These are phyloP conservation scores for Apodospora peruviana DNA, from an alignment of 495 filamentous ascomycete species.

Conservation along the genomic window DNA sequence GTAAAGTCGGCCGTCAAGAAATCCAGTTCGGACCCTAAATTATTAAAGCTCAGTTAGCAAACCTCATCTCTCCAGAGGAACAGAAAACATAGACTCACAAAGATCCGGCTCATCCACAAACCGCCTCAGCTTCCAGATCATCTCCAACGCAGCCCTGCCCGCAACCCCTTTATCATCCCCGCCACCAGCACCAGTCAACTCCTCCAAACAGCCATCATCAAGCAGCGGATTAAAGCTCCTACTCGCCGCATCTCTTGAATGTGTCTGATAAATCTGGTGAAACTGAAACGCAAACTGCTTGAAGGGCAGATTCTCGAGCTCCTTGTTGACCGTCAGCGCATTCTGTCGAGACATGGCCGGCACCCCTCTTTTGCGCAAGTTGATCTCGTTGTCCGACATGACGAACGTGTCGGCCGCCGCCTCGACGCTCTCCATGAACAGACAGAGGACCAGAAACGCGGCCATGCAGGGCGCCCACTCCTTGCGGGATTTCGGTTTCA, in stretches of 20 bases:
- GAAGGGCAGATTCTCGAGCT: slow-evolving; percentile 48
- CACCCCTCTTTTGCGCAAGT: slow-evolving; percentile 22
- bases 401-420: slow-evolving; percentile 44
- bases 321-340: slow-evolving; percentile 33
- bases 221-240: slow-evolving; percentile 42
- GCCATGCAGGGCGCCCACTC: slow-evolving; percentile 49
- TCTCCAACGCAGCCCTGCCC: slow-evolving; percentile 13
- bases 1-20: slow-evolving; percentile 40
- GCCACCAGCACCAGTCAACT: slow-evolving; percentile 4
- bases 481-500: slow-evolving; percentile 41
- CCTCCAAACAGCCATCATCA: slow-evolving; percentile 27
- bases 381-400: slow-evolving; percentile 41
- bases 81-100: slow-evolving; percentile 29
- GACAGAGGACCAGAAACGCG: slow-evolving; percentile 43
- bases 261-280: slow-evolving; percentile 49
- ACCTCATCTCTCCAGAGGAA: neutral
- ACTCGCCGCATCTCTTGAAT: slow-evolving; percentile 33
- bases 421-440: slow-evolving; percentile 49
- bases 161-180: slow-evolving; percentile 34
- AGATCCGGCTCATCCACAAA: slow-evolving; percentile 30
- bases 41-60: slow-evolving; percentile 8
- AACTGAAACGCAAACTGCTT: slow-evolving; percentile 48
- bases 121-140: slow-evolving; percentile 37
- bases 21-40: slow-evolving; percentile 43
- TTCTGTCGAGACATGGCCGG: slow-evolving; percentile 21